phyloP scores from a whole-genome alignment of 1,284 basidiomycete genomes.

The Lentinula novae-zelandiae region DNA sequence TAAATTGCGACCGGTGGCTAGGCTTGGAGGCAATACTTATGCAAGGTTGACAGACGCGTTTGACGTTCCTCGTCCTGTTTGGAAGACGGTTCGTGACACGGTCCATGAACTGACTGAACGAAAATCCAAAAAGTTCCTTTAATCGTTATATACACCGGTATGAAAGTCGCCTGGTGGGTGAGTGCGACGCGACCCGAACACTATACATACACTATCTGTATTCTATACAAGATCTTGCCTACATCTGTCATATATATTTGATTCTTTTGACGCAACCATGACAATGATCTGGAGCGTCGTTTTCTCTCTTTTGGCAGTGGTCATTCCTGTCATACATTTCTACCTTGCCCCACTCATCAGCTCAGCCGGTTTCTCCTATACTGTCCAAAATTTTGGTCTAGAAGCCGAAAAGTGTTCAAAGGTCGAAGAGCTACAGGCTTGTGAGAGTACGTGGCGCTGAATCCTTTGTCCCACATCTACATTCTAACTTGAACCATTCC shows the following conservation, averaged over 20 bases:
- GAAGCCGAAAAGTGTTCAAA: constrained; percentile 45
- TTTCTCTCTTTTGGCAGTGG: constrained; percentile 19
- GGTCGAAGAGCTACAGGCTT: constrained; percentile 54
- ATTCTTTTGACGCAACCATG: neutral
- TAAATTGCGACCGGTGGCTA: constrained; percentile 58
- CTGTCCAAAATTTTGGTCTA: constrained; percentile 30
- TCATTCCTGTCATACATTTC: constrained; percentile 29
- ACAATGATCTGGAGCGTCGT: neutral
- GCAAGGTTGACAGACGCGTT: constrained; percentile 53
- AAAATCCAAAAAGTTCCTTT: neutral
- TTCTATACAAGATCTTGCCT: too few relatives aligned
- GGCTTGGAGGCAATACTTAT: constrained; percentile 64
- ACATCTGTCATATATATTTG: too few relatives aligned
- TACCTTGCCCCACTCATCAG: constrained; percentile 37
- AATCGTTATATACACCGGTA: neutral
- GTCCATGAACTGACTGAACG: neutral
- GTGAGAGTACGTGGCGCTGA: constrained; percentile 48
- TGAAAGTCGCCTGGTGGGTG: too few relatives aligned
- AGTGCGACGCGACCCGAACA: too few relatives aligned
- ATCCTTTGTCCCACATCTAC: neutral
- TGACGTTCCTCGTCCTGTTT: constrained; percentile 53
- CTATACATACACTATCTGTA: too few relatives aligned
- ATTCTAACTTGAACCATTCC: neutral
- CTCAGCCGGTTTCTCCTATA: constrained; percentile 39
- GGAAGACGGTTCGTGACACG: constrained; percentile 47